These are phyloP conservation scores for Tulasnella sp. DNA, from an alignment of 768 basidiomycete species.

Conservation along the genomic window DNA sequence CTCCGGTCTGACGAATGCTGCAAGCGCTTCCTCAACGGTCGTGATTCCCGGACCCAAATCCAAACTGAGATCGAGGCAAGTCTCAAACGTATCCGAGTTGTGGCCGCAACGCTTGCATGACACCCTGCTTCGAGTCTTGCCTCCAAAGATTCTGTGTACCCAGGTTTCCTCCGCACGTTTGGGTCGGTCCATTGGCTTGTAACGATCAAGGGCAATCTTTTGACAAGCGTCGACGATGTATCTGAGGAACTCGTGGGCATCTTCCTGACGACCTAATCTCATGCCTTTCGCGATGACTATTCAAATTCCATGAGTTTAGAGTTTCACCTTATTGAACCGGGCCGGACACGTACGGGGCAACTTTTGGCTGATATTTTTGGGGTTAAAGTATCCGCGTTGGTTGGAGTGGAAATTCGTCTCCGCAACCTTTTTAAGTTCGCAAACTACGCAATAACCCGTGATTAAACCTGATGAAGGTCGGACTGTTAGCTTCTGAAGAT, in stretches of 20 bases:
- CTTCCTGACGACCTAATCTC: constrained; percentile 89
- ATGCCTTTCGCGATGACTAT: constrained; percentile 88
- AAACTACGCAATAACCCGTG: not conserved
- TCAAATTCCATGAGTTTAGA: not conserved
- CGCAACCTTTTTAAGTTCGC: constrained; percentile 35
- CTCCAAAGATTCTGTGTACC: constrained; percentile 94
- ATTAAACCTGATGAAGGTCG: not conserved
- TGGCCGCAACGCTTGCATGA: constrained; percentile 74
- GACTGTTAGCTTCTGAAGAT: not conserved
- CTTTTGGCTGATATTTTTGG: constrained; percentile 60
- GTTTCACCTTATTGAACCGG: not conserved
- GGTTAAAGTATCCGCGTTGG: constrained; percentile 47
- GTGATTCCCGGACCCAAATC: constrained; percentile 64
- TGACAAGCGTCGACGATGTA: constrained; percentile 91
- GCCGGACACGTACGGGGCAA: constrained; percentile 30
- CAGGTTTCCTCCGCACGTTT: constrained; percentile 81
- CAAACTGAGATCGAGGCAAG: constrained; percentile 87
- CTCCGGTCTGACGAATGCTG: constrained; percentile 78
- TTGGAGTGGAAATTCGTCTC: constrained; percentile 39
- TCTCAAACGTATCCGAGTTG: constrained; percentile 95
- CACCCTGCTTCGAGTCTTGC: constrained; percentile 85
- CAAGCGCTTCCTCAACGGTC: constrained; percentile 66
- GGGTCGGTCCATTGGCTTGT: constrained; percentile 63
- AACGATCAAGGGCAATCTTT: constrained; percentile 70
- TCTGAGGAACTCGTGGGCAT: constrained; percentile 95